phyloP scores from a whole-genome alignment of 2,329 filamentous ascomycete genomes.

The Fusarium subtropicale region DNA sequence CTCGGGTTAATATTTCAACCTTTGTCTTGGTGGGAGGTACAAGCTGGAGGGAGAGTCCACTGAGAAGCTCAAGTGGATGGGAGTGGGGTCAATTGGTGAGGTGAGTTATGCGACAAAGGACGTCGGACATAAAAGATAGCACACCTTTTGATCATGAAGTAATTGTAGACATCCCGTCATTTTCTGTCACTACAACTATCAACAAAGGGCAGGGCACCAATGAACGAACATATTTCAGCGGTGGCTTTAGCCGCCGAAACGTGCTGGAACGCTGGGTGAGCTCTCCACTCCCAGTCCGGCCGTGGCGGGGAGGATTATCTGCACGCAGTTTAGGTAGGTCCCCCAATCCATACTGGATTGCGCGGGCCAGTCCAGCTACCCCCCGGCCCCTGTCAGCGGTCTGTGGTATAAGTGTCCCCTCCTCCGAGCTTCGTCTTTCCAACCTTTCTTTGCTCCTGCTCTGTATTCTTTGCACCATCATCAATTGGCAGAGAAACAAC shows the following conservation, averaged over 20 bases:
- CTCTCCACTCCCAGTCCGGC: slow-evolving; percentile 30
- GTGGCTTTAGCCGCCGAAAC: slow-evolving; percentile 41
- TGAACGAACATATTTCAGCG: slow-evolving; percentile 12
- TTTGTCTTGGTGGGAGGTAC: not conserved
- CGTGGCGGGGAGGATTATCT: slow-evolving; percentile 20
- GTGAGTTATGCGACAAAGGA: slow-evolving; percentile 9
- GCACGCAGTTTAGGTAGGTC: slow-evolving; percentile 21
- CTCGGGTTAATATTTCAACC: slow-evolving; percentile 42
- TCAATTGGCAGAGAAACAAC: slow-evolving; percentile 32
- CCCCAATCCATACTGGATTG: slow-evolving; percentile 29
- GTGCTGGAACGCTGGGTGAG: slow-evolving; percentile 40
- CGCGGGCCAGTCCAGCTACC: slow-evolving; percentile 29
- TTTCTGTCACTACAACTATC: not conserved
- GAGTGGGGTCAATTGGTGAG: not conserved
- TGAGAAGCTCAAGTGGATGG: slow-evolving; percentile 2
- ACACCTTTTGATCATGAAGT: not conserved
- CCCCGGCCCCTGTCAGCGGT: slow-evolving; percentile 24
- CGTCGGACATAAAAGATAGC: slow-evolving; percentile 11
- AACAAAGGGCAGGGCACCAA: slow-evolving; percentile 10
- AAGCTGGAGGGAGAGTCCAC: not conserved
- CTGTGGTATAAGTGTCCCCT: slow-evolving; percentile 46
- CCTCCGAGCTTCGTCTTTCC: slow-evolving; percentile 30
- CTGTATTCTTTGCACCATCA: slow-evolving; percentile 35
- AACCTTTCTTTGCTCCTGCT: slow-evolving; percentile 16
- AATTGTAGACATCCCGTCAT: slow-evolving; percentile 1